A percentile compares a stretch with the other conserved stretches of the same genome.
These are phyloP conservation scores for Thalassia testudinum DNA, from an alignment of 116 monocot species.

Conservation along the genomic window DNA sequence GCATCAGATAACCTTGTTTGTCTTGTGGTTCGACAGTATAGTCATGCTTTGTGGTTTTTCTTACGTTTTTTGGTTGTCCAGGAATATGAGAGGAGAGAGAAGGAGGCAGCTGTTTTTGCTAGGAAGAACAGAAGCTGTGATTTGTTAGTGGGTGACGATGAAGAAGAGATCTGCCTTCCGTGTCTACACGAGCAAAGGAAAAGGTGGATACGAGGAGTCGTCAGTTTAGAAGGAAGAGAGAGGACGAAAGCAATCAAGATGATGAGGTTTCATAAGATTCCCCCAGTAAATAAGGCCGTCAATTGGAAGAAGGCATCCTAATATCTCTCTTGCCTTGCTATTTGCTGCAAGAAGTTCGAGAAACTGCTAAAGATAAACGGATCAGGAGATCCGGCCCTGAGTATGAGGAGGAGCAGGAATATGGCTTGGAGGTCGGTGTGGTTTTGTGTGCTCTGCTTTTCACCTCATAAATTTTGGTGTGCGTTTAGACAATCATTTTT, in stretches of 20 bases:
- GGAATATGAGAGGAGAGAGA: slow-evolving; percentile 69
- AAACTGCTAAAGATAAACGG: slow-evolving; percentile 15
- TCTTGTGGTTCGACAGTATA: neutral
- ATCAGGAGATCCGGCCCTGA: slow-evolving; percentile 21
- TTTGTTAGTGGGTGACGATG: slow-evolving; percentile 69
- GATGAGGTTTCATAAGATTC: slow-evolving; percentile 34
- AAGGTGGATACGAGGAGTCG: slow-evolving; percentile 22
- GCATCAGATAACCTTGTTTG: neutral
- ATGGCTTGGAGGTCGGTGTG: neutral
- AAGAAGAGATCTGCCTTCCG: slow-evolving; percentile 16
- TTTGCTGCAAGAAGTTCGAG: slow-evolving; percentile 15
- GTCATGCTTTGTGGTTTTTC: neutral
- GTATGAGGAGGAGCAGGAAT: slow-evolving; percentile 28
- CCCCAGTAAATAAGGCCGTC: neutral
- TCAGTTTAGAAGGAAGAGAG: slow-evolving; percentile 52
- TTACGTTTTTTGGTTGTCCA: neutral
- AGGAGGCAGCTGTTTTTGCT: slow-evolving; percentile 48
- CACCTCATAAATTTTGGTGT: no score
- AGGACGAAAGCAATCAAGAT: slow-evolving; percentile 33
- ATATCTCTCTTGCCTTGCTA: neutral
- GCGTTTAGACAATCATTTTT: no score
- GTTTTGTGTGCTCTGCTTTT: no score
- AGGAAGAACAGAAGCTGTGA: slow-evolving; percentile 72
- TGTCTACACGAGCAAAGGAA: slow-evolving; percentile 8
- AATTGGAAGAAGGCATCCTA: neutral